Conservation (phyloP, 225 moss, liverwort and hornwort genomes). For the Polytrichum commune region DNA sequence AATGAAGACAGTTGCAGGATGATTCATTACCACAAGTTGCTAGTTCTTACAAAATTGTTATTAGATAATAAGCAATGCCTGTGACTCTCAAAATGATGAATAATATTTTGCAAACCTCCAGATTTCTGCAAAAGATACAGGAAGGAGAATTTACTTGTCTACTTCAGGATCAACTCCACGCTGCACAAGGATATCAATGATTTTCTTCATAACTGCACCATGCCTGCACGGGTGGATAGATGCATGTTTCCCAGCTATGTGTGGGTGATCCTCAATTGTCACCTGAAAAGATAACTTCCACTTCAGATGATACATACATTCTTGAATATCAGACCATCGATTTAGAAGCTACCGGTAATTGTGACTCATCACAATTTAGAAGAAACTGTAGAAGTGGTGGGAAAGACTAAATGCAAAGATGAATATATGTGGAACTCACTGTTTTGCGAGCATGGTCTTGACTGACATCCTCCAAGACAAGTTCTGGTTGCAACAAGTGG, state of each 20-base stretch:
- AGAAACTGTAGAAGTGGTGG: background rate
- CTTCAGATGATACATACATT: background rate
- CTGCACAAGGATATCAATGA: constrained; percentile 88
- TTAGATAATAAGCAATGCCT: too few species aligned
- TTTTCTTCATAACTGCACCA: constrained; percentile 99
- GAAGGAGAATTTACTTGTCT: constrained; percentile 68
- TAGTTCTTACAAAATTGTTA: too few species aligned
- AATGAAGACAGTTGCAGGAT: too few species aligned
- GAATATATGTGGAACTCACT: constrained; percentile 28
- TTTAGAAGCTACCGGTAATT: background rate
- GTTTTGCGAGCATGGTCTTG: constrained; percentile 99
- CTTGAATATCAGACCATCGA: background rate
- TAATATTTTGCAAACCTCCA: background rate
- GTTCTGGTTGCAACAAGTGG: constrained; percentile 85
- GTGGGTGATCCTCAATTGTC: constrained; percentile 99
- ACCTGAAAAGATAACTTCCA: constrained; percentile 45
- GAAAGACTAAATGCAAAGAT: background rate
- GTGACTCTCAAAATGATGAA: too few species aligned
- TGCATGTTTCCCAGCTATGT: constrained; percentile 97
- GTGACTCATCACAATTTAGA: background rate
- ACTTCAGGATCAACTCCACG: constrained; percentile 96
- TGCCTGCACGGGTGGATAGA: constrained; percentile 98
- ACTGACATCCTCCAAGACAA: constrained; percentile 94
- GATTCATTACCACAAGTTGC: too few species aligned
- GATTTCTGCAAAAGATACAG: background rate